Evolutionary conservation across 1,284 basidiomycete genomes (phyloP).

Genomic region (Paramarasmius palmivorus): DNA sequence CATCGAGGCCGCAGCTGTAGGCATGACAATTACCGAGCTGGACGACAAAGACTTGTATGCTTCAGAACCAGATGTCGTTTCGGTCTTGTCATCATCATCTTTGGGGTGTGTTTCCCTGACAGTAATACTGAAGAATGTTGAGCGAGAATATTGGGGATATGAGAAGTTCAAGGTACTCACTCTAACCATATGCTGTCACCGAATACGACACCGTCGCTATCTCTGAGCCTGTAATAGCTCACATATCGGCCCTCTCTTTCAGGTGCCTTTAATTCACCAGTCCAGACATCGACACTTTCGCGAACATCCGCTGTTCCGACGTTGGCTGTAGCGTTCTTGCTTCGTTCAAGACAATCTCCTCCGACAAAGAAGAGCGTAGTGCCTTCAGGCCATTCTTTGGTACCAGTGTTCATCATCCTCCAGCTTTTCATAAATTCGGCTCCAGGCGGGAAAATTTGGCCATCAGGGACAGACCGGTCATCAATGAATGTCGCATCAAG

Average conservation of each 20-base stretch:
- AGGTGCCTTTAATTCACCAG: conserved; percentile 80
- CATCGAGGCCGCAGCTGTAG: neutral
- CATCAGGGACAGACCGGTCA: conserved; percentile 73
- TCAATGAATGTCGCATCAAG: conserved; percentile 53
- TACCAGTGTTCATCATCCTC: conserved; percentile 69
- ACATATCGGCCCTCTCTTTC: conserved; percentile 71
- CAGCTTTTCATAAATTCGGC: conserved; percentile 85
- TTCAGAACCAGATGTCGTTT: too few species aligned
- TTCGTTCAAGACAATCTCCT: conserved; percentile 50
- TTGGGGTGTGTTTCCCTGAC: conserved; percentile 54
- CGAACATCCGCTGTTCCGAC: conserved; percentile 59
- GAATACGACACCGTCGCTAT: conserved; percentile 60
- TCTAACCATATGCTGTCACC: conserved; percentile 78
- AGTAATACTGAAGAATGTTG: conserved; percentile 48
- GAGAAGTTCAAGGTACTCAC: conserved; percentile 38
- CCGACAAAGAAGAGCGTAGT: conserved; percentile 71
- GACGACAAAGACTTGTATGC: too few species aligned
- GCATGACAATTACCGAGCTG: neutral
- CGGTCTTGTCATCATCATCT: conserved; percentile 25
- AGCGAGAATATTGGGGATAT: conserved; percentile 1
- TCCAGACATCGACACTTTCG: conserved; percentile 62
- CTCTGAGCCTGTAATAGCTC: conserved; percentile 73
- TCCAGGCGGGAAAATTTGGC: conserved; percentile 78
- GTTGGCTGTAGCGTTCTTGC: conserved; percentile 32
- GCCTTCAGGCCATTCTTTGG: conserved; percentile 62